Evolutionary conservation across 768 basidiomycete species (phyloP), one percentile per base, ranked within the genome.

Genomic region (Hygrophorus russula): DNA sequence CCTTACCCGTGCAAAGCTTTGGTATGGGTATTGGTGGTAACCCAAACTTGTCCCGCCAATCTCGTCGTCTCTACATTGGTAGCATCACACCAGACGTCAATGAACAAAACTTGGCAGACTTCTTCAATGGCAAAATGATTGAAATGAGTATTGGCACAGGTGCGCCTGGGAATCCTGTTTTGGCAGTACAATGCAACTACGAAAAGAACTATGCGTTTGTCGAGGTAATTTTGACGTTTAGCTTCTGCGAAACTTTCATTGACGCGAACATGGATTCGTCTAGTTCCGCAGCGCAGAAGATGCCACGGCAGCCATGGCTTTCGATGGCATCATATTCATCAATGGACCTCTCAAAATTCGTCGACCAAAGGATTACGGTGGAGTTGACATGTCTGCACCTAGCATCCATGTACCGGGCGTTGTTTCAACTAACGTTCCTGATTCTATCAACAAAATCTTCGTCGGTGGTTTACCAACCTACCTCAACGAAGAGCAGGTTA

Each of bases 121-220:
- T 97, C 68, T 97, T 99, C 78, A 97, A 97, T 57, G 67, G 71
- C 44, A 91, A 94, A 67, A 97, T 98, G 92, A 77, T 74, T 32
- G 91, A 97, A 63, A 87, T 88, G 80, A 73, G 72, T 49, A 79
- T 93, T 37, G 86, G 89, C 11, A 87, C 88, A 5, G 83, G 81
- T 20, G 77, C 73, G 14, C 77, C 86, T 17, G 91, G 89, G 15
- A 90, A 91, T 49, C 89, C 94, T 8, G 90, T 98, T 27, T 73
- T 93, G 27, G 84, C 84, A 14, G 91, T 96, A 4, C 91, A 94
- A 56, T 86, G 96, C 67, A 97, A 97, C 57, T 92, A 92, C 55
- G 96, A 98, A 63, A 99, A 98, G 71, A 92, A 90, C 54, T 99
- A 97, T 58, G 96, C 96, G 1, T 99, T 97, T 59, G 86, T 98